Evolutionary conservation across 805 yeast species (phyloP).

Genomic region (Ascoidea tarda): DNA sequence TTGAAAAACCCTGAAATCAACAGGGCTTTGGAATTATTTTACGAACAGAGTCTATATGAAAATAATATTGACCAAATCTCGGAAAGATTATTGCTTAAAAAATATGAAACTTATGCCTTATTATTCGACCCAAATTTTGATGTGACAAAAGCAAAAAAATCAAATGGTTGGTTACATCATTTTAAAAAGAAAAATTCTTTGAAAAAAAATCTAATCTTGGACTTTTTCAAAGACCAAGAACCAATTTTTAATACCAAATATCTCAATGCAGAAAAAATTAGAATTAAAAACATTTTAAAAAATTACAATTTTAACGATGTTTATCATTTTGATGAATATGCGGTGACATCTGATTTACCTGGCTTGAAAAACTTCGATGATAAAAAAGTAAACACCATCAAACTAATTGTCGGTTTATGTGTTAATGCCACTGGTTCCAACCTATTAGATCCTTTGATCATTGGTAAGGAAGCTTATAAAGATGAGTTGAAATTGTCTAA

Average conservation of each 20-base stretch:
- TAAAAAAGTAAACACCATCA: conserved; percentile 1
- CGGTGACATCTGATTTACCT: conserved; percentile 12
- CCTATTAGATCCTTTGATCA: conserved; percentile 16
- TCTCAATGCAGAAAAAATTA: conserved; percentile 13
- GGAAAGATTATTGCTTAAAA: conserved; percentile 18
- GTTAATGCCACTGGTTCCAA: conserved; percentile 17
- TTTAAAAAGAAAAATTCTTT: conserved; percentile 20
- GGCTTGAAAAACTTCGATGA: conserved; percentile 4
- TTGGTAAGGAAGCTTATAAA: conserved; percentile 6
- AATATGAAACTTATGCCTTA: conserved; percentile 14
- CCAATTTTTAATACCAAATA: conserved; percentile 8
- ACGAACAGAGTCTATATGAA: conserved; percentile 22
- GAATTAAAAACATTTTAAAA: conserved; percentile 12
- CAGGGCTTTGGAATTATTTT: conserved; percentile 21
- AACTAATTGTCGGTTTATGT: conserved; percentile 15
- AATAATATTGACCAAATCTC: conserved; percentile 13
- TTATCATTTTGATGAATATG: conserved; percentile 24
- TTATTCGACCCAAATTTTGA: conserved; percentile 6
- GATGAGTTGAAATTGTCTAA: not conserved
- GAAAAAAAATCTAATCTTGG: conserved; percentile 16
- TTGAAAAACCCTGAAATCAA: conserved; percentile 20
- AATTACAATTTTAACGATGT: conserved; percentile 15
- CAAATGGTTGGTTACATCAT: conserved; percentile 28
- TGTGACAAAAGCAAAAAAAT: conserved; percentile 11
- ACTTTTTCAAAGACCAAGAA: conserved; percentile 13